Base-by-base conservation (phyloP, 139 green algal species). In the Coelastrella sp. region DNA sequence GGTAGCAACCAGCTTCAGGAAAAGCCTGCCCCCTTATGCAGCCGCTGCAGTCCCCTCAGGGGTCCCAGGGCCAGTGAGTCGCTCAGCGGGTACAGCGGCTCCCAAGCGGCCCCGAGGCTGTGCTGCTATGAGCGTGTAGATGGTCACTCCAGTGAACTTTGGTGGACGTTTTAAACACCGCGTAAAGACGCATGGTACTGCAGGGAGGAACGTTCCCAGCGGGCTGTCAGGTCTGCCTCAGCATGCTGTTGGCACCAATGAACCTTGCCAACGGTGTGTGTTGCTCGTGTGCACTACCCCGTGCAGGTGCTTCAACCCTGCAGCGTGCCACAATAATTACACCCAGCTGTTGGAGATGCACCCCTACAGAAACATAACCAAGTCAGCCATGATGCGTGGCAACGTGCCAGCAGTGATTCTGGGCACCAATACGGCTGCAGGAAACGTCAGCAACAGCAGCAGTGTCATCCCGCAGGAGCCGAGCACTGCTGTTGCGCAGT, bases 281-380 rank as follows among this genome's bases (percentile, higher is more conserved):
- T 17, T 78, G 70, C 20, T 78, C 70, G 8, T 63, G 1, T 19
- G 22, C 24, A 17, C 59, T 35, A 75, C n/a, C 59, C 63, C 20
- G 17, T 86, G 22, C 86, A 76, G 25, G 65, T 92, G 90, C 49
- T 84, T 85, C 19, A 88, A 88, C 68, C 78, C 84, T 6, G 12
- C 66, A 25, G 90, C 90, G 0, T 92, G 90, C 58, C 17, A 20
- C 24, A 82, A 60, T 20, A 60, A 68, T 70, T 19, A 58, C 56
- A 49, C 58, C 25, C 57, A 24, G 9, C 78, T 87, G 79, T 72
- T 84, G 81, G 9, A 70, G 49, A 22, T 91, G 81, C 78, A 82
- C 74, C 65, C 83, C 7, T 87, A 60, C 25, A 20, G 10, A 80
- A 17, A 59, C 25, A 85, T 72, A 58, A n/a, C 63, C 58, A 75